Base-by-base conservation (phyloP, 306 rosid genomes). In the Cyamopsis tetragonoloba region DNA sequence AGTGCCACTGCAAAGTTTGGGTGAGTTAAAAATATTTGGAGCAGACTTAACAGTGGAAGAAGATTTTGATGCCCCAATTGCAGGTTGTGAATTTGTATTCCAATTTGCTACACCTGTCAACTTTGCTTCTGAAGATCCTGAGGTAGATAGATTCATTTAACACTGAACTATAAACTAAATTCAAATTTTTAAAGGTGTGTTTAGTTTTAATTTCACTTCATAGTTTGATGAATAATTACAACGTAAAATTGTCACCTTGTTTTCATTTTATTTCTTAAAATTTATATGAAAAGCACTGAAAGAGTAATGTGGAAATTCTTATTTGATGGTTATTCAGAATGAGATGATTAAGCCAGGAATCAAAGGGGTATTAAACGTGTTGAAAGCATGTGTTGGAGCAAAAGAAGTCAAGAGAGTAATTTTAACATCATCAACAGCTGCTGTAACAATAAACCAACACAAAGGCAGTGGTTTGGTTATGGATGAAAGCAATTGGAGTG, bases 321-420 rank as follows among this genome's bases (percentile, higher is more conserved):
- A n/a, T n/a, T n/a, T n/a, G n/a, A n/a, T n/a, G n/a, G n/a, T n/a
- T n/a, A n/a, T n/a, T 30, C 57, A 81, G 91, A 88, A 85, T 62
- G 95, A 88, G 74, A 83, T 88, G 91, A 83, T 88, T 76, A 85
- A 88, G 77, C 95, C 91, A 60, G 91, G 82, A 49, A 54, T 83
- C 58, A 71, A 54, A 39, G 95, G 95, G 1, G 87, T 81, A 7
- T 49, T 60, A 41, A 85, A 85, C 54, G 91, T 85, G 27, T 27
- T 88, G 75, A 85, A 79, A 48, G 68, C 91, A 42, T 83, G 88
- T 49, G 84, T 41, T 17, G 71, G 66, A 71, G 84, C 84, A 26
- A 83, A 83, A 69, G 71, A 84, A 27, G 87, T 88, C 27, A 85
- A 81, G 42, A 77, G 88, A 34, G 95, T 88, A 20, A 78, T 88